Evolutionary conservation across 2,329 filamentous ascomycete species (phyloP).

Genomic region (Colletotrichum tofieldiae): DNA sequence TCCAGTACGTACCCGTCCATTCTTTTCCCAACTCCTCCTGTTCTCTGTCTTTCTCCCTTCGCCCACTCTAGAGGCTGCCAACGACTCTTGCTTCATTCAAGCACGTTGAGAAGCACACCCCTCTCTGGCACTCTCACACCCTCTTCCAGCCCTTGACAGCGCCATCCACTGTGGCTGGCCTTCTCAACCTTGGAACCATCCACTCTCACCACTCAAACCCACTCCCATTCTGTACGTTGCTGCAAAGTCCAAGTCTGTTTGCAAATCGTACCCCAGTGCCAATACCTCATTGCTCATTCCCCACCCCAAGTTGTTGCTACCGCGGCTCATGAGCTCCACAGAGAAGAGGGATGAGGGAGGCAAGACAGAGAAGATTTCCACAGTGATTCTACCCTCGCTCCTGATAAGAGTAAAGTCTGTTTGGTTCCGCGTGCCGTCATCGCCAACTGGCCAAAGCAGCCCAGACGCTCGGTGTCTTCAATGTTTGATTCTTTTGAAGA

Average conservation of each 20-base stretch:
- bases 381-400: too few species aligned
- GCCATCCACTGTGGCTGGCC: constrained; percentile 19
- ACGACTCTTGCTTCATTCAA: neutral
- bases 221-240: constrained; percentile 3
- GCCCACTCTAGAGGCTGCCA: neutral
- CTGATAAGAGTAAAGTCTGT: too few species aligned
- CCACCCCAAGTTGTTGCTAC: neutral
- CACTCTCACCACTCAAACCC: neutral
- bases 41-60: constrained; percentile 1
- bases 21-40: neutral
- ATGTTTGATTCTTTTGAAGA: neutral
- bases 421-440: too few species aligned
- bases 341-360: neutral
- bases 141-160: neutral
- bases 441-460: neutral
- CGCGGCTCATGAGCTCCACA: neutral
- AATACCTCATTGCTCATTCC: neutral
- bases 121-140: constrained; percentile 1
- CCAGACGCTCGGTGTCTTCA: neutral
- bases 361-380: too few species aligned
- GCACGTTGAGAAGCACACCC: constrained; percentile 4
- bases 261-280: neutral
- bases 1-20: neutral
- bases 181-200: neutral
- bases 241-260: constrained; percentile 4